Conservation (phyloP, 176 grass and related monocot genomes). For the Cenchrus fungigraminus region DNA sequence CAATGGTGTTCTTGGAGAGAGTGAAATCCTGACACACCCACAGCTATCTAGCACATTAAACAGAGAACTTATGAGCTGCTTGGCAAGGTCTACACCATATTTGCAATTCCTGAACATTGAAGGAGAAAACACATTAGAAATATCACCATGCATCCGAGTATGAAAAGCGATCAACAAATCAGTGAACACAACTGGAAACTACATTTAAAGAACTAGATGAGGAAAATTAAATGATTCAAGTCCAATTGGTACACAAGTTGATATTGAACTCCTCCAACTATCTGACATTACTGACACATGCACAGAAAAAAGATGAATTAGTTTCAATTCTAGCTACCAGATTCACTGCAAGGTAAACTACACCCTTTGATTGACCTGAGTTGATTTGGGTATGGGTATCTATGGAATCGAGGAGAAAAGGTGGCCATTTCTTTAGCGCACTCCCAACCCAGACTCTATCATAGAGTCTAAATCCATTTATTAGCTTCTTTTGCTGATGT, state of each 20-base stretch:
- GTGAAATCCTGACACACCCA: conserved; percentile 86
- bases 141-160: conserved; percentile 9
- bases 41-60: conserved; percentile 78
- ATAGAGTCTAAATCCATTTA: too few species aligned
- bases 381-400: not conserved
- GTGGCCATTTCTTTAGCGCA: too few species aligned
- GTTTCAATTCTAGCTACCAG: too few species aligned
- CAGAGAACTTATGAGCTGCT: conserved; percentile 66
- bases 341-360: not conserved
- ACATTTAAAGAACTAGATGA: not conserved
- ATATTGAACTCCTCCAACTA: too few species aligned
- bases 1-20: conserved; percentile 80
- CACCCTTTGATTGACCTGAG: not conserved
- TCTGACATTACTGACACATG: too few species aligned
- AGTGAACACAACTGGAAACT: conserved; percentile 16
- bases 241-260: not conserved
- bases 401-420: not conserved
- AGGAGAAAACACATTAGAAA: not conserved
- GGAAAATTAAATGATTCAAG: not conserved
- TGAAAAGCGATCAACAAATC: conserved; percentile 28
- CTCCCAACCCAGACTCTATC: too few species aligned
- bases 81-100: conserved; percentile 78
- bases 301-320: too few species aligned
- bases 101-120: conserved; percentile 71
- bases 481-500: too few species aligned